These are phyloP conservation scores for Colletotrichum cordylinicola DNA, from an alignment of 2,329 filamentous ascomycete genomes.

Conservation along the genomic window DNA sequence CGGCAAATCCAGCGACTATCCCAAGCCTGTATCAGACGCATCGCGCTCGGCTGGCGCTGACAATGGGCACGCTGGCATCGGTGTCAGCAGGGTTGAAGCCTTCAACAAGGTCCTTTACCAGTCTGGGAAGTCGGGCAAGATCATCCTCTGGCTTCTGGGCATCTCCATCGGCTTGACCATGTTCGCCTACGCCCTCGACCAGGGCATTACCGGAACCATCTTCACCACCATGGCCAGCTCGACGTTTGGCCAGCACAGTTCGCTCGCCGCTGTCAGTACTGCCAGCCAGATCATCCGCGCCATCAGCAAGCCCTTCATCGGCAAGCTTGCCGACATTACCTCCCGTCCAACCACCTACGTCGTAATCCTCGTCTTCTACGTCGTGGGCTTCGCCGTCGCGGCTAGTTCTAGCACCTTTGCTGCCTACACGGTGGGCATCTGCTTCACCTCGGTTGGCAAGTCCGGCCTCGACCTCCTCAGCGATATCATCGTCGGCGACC, in stretches of 20 bases:
- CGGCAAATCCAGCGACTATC: neutral
- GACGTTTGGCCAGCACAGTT: constrained; percentile 36
- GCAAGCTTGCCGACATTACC: constrained; percentile 42
- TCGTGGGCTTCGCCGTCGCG: constrained; percentile 37
- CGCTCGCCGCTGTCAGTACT: constrained; percentile 36
- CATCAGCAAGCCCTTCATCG: constrained; percentile 43
- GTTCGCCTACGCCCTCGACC: constrained; percentile 44
- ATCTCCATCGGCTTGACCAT: constrained; percentile 41
- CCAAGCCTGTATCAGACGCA: neutral
- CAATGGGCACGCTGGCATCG: constrained; percentile 5
- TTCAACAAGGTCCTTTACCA: constrained; percentile 45
- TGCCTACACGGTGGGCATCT: constrained; percentile 39
- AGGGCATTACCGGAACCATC: constrained; percentile 38
- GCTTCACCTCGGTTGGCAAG: constrained; percentile 41
- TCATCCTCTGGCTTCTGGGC: constrained; percentile 37
- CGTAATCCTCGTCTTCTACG: constrained; percentile 43
- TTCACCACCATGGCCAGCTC: constrained; percentile 39
- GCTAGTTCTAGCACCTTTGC: constrained; percentile 36
- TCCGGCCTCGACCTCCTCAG: constrained; percentile 41
- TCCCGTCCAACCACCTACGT: constrained; percentile 44
- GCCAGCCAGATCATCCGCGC: constrained; percentile 41
- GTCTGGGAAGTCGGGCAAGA: constrained; percentile 37
- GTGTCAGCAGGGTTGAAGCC: constrained; percentile 40
- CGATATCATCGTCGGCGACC: constrained; percentile 41
- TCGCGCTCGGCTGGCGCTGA: neutral